phyloP scores from a whole-genome alignment of 495 filamentous ascomycete genomes.

The Penicillium parvum region DNA sequence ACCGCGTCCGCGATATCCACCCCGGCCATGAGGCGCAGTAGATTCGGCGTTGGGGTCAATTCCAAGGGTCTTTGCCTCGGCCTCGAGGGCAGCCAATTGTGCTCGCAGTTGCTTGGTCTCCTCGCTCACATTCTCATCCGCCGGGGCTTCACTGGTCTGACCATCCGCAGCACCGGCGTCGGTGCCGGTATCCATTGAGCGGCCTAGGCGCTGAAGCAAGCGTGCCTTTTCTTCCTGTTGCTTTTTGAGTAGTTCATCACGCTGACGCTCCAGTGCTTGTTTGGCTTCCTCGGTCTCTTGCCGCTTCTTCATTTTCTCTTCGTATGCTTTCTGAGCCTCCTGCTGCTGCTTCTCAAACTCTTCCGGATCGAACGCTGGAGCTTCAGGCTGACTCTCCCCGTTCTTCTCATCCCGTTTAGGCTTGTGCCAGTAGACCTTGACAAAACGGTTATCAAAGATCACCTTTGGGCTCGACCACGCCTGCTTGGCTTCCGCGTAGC shows the following conservation, averaged over 20 bases:
- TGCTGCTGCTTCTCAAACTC: constrained; percentile 72
- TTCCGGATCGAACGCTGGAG: constrained; percentile 62
- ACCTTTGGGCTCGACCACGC: constrained; percentile 90
- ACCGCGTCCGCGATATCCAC: constrained; percentile 19
- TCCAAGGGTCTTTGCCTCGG: constrained; percentile 77
- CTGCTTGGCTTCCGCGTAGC: constrained; percentile 66
- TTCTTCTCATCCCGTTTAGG: constrained; percentile 46
- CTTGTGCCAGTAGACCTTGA: constrained; percentile 96
- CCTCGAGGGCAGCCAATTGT: constrained; percentile 77
- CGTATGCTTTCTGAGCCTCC: constrained; percentile 73
- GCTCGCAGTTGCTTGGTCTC: constrained; percentile 67
- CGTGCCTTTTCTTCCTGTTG: constrained; percentile 72
- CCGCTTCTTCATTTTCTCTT: constrained; percentile 70
- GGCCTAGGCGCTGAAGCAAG: constrained; percentile 59
- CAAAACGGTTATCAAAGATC: constrained; percentile 95
- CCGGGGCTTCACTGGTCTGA: constrained; percentile 22
- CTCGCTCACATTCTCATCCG: constrained; percentile 48
- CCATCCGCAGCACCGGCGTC: constrained; percentile 15
- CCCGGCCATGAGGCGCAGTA: constrained; percentile 11
- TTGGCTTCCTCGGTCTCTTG: constrained; percentile 68
- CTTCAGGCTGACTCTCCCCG: constrained; percentile 23
- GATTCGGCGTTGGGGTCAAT: constrained; percentile 54
- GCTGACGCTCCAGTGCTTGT: constrained; percentile 68
- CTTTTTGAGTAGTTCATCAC: constrained; percentile 68
- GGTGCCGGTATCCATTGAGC: constrained; percentile 32